Base-by-base conservation (phyloP, 306 rosid genomes). In the Casuarina equisetifolia region DNA sequence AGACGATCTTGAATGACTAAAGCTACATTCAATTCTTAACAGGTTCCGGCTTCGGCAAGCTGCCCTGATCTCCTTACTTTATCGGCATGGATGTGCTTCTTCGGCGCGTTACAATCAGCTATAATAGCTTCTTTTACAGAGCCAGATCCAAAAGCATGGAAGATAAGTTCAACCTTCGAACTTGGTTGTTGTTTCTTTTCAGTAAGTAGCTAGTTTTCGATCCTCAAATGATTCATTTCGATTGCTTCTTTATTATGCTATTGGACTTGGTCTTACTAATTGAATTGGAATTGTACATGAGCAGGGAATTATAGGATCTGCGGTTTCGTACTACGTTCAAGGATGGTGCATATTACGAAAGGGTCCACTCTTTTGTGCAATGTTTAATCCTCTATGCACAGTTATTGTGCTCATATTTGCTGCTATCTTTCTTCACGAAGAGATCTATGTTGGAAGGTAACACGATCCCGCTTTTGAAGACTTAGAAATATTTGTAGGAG, bases 21-120 rank as follows among this genome's bases (percentile, higher is more conserved):
- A 51, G 6, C 13, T 46, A 35, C 12, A 25, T 57, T 25, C 25
- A 3, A 68, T 35, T 19, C 55, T 32, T 3, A 1, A 9, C 73
- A 88, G 96, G 96, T 87, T 75, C 96, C 90, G 3, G 76, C 75
- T 0, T 71, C 79, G 43, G 77, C 61, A 72, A 86, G 84, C 75
- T 86, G 84, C 78, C 87, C 93, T 0, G 79, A 89, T 74, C 86
- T 74, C 64, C 53, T 87, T 59, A 82, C 90, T 2, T 55, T 85
- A 6, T 83, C 92, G 38, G 86, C 90, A 0, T 88, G 96, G 96
- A 82, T 85, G 88, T 90, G 96, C 79, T 84, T 86, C 13, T 39
- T 87, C 57, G 54, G 80, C 19, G 73, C 89, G 9, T 32, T 91
- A 1, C 93, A 86, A 75, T 83, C 90, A 43, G 40, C 84, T 15